Conservation (phyloP, 495 filamentous ascomycete species). For the Aspergillus coremiiformis region DNA sequence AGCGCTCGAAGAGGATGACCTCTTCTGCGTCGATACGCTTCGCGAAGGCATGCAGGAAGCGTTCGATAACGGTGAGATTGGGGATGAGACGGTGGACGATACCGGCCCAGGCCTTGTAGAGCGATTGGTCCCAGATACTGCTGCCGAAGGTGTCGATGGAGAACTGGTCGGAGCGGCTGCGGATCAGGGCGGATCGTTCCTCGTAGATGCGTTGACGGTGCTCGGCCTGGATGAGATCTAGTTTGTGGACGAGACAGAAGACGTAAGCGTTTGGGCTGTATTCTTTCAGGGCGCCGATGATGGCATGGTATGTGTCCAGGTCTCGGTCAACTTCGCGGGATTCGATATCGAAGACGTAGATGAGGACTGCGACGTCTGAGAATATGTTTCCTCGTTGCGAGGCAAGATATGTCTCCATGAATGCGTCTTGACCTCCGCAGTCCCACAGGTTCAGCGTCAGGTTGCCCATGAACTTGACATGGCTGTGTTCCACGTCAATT, state of each 20-base stretch:
- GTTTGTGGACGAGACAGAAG: conserved; percentile 95
- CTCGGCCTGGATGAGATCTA: conserved; percentile 86
- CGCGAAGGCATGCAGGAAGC: conserved; percentile 68
- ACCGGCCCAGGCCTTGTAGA: conserved; percentile 97
- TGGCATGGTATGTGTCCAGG: conserved; percentile 77
- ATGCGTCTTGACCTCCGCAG: conserved; percentile 96
- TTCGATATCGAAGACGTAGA: conserved; percentile 99
- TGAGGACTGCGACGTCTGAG: conserved; percentile 89
- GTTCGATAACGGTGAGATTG: conserved; percentile 83
- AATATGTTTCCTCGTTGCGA: conserved; percentile 94
- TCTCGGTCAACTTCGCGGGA: conserved; percentile 88
- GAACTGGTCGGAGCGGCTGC: conserved; percentile 66
- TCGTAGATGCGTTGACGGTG: conserved; percentile 74
- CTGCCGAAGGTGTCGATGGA: conserved; percentile 72
- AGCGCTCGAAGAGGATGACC: conserved; percentile 90
- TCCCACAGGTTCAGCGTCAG: conserved; percentile 97
- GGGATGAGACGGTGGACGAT: conserved; percentile 96
- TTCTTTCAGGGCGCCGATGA: conserved; percentile 77
- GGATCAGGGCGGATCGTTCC: conserved; percentile 65
- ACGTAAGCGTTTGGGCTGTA: conserved; percentile 77
- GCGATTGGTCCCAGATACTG: conserved; percentile 94
- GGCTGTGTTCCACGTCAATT: conserved; percentile 95
- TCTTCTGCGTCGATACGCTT: conserved; percentile 84
- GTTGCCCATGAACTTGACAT: conserved; percentile 97
- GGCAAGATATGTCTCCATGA: conserved; percentile 95